Evolutionary conservation across 139 green algal species (phyloP).

Genomic region (Micractinium conductrix): DNA sequence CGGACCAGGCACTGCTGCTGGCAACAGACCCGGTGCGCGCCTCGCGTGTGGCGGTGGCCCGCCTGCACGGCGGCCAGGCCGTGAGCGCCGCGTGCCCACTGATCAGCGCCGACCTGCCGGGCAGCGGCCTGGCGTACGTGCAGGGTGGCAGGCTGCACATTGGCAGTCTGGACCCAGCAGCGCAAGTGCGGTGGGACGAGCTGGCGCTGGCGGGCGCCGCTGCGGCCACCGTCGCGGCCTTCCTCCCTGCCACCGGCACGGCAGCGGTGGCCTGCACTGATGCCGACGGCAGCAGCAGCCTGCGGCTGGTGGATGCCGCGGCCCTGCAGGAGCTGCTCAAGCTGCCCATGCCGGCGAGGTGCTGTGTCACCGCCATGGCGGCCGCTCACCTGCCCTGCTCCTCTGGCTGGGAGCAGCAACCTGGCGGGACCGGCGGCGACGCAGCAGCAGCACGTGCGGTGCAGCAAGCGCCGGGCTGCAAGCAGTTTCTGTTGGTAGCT

Average conservation of each 20-base stretch:
- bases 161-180: background rate
- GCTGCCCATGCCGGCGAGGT: conserved; percentile 1
- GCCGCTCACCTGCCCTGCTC: conserved; percentile 23
- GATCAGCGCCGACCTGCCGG: background rate
- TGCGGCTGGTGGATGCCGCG: conserved; percentile 10
- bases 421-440: no score
- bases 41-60: background rate
- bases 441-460: background rate
- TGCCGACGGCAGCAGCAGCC: conserved; percentile 7
- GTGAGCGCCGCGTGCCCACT: conserved; percentile 1
- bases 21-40: background rate
- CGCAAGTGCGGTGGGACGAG: conserved; percentile 7
- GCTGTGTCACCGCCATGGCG: conserved; percentile 15
- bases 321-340: background rate
- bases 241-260: background rate
- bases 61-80: conserved; percentile 22
- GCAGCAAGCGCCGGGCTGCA: background rate
- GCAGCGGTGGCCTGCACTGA: conserved; percentile 24
- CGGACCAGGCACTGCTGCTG: conserved; percentile 29
- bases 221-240: background rate
- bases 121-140: conserved; percentile 17
- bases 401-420: background rate
- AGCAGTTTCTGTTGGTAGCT: conserved; percentile 26
- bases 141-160: conserved; percentile 11
- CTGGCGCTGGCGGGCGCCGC: background rate